phyloP scores from a whole-genome alignment of 2,329 filamentous ascomycete species.

The Cladosporium austrohemisphaericum region DNA sequence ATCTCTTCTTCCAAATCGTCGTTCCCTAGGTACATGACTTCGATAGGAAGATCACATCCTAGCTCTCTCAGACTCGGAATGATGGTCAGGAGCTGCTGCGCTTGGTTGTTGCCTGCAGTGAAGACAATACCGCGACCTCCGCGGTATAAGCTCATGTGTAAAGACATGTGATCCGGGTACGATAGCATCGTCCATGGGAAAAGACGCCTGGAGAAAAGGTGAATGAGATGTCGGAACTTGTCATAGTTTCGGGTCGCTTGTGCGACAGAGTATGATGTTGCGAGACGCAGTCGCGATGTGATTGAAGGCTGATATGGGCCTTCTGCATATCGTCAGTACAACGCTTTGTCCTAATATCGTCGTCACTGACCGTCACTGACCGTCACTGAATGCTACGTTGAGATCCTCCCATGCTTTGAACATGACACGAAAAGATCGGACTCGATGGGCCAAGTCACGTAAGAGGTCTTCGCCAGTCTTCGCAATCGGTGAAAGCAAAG shows the following conservation, averaged over 20 bases:
- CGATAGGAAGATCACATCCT: constrained; percentile 39
- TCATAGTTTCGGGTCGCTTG: constrained; percentile 39
- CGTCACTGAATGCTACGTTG: too few species aligned
- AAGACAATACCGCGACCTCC: constrained; percentile 43
- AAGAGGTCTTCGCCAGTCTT: constrained; percentile 17
- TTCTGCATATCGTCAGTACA: neutral
- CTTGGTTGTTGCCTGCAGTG: constrained; percentile 43
- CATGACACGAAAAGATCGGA: constrained; percentile 15
- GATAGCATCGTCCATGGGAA: constrained; percentile 41
- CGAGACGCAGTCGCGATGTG: constrained; percentile 10
- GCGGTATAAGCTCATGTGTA: constrained; percentile 39
- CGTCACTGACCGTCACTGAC: too few species aligned
- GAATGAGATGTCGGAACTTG: constrained; percentile 39
- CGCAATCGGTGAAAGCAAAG: constrained; percentile 13
- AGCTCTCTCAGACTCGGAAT: constrained; percentile 38
- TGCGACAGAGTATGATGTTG: too few species aligned
- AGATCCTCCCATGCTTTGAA: constrained; percentile 18
- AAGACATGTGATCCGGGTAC: constrained; percentile 43
- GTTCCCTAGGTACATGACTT: constrained; percentile 43
- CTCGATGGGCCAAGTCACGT: constrained; percentile 17
- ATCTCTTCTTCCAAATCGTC: constrained; percentile 42
- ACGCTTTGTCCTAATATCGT: too few species aligned
- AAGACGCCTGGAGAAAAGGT: constrained; percentile 24
- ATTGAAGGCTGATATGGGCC: constrained; percentile 10
- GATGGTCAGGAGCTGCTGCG: constrained; percentile 41